Conservation (phyloP, 441 rosid genomes). For the Bruguiera hainesii region DNA sequence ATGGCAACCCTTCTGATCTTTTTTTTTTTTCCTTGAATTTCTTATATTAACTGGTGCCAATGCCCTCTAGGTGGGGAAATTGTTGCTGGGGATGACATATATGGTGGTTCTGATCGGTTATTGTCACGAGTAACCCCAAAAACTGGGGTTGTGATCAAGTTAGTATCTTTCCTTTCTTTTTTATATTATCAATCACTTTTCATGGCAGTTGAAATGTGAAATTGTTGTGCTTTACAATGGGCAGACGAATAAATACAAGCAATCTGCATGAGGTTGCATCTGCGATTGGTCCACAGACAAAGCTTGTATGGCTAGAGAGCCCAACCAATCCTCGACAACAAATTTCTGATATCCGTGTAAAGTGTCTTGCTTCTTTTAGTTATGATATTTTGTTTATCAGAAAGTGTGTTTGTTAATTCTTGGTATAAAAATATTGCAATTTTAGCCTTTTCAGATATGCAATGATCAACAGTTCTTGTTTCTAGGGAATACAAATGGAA, state of each 20-base stretch:
- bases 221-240: conserved; percentile 17
- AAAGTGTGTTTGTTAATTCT: neutral
- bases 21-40: conserved; percentile 10
- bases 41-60: neutral
- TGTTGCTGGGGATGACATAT: conserved; percentile 92
- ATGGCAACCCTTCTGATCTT: neutral
- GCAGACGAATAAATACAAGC: conserved; percentile 77
- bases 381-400: neutral
- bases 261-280: conserved; percentile 70
- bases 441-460: neutral
- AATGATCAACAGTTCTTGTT: too few relatives aligned
- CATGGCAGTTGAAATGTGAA: conserved; percentile 16
- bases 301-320: conserved; percentile 95
- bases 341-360: conserved; percentile 83
- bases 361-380: conserved; percentile 14
- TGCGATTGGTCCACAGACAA: conserved; percentile 72
- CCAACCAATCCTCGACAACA: conserved; percentile 93
- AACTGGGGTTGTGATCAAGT: conserved; percentile 76
- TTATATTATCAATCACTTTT: neutral
- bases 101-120: conserved; percentile 92
- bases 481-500: too few relatives aligned
- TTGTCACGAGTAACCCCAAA: conserved; percentile 76
- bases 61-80: conserved; percentile 65
- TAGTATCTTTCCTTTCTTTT: conserved; percentile 30
- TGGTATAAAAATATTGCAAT: neutral